Percentiles rank a stretch among this genome's conserved stretches.
These are phyloP conservation scores for Echria macrotheca DNA, from an alignment of 495 filamentous ascomycete species.

Conservation along the genomic window DNA sequence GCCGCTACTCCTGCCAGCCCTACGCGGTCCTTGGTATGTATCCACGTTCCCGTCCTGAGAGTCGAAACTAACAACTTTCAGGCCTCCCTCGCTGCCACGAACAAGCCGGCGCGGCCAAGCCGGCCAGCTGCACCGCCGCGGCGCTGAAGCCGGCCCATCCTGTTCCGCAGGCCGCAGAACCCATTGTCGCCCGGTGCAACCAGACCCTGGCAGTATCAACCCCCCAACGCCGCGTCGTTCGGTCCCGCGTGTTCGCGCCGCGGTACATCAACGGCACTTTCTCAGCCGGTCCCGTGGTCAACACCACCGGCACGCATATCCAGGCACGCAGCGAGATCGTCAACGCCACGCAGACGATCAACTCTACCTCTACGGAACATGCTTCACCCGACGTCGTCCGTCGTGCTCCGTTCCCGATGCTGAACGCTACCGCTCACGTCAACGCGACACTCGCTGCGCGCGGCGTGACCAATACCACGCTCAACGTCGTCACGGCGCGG, in stretches of 20 bases:
- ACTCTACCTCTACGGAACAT: too few relatives aligned
- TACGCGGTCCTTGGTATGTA: not conserved
- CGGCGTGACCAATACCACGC: not conserved
- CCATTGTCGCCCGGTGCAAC: conserved; percentile 1
- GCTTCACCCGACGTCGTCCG: too few relatives aligned
- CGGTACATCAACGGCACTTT: not conserved
- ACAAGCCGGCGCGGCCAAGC: not conserved
- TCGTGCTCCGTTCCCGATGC: too few relatives aligned
- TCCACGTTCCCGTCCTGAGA: not conserved
- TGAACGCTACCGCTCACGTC: not conserved
- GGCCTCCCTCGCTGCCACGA: conserved; percentile 7
- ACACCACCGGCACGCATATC: too few relatives aligned
- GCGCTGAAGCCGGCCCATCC: not conserved
- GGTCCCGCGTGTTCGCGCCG: not conserved
- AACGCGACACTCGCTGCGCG: not conserved
- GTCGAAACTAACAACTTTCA: not conserved
- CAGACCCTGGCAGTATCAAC: not conserved
- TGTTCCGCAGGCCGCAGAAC: not conserved
- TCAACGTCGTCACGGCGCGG: not conserved
- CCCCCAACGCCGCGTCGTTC: not conserved
- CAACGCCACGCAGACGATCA: too few relatives aligned
- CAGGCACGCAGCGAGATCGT: too few relatives aligned
- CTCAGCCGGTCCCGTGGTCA: not conserved
- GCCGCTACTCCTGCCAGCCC: conserved; percentile 7
- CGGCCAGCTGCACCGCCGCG: not conserved